phyloP scores from a whole-genome alignment of 1,139 yeast species.

The Trichomonascaceae sp. region DNA sequence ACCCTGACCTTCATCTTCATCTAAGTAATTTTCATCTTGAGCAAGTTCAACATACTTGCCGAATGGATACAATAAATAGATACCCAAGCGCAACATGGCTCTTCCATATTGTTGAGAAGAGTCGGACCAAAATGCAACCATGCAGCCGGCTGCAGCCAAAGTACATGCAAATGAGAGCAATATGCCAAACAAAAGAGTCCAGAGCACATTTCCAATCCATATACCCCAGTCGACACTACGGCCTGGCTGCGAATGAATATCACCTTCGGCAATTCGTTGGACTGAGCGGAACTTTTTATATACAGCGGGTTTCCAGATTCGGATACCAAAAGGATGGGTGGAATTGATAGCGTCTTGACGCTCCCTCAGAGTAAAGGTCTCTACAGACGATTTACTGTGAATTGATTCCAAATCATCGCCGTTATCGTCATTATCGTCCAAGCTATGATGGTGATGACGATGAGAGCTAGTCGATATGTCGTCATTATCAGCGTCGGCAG shows the following conservation, averaged over 20 bases:
- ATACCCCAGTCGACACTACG: constrained; percentile 57
- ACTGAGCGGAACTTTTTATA: constrained; percentile 91
- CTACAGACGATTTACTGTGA: constrained; percentile 44
- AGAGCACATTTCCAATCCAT: constrained; percentile 61
- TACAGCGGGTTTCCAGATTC: constrained; percentile 97
- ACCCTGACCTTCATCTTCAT: constrained; percentile 88
- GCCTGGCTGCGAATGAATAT: constrained; percentile 73
- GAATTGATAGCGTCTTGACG: constrained; percentile 94
- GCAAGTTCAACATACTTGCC: constrained; percentile 80
- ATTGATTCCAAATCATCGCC: constrained; percentile 40
- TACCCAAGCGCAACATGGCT: constrained; percentile 57
- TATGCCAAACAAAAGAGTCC: constrained; percentile 72
- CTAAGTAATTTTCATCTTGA: constrained; percentile 71
- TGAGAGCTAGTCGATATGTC: constrained; percentile 13
- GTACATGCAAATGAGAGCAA: constrained; percentile 53
- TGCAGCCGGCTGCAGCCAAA: constrained; percentile 43
- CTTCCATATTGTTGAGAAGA: constrained; percentile 53
- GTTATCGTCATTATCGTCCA: constrained; percentile 18
- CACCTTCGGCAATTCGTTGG: constrained; percentile 85
- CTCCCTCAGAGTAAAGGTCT: constrained; percentile 83
- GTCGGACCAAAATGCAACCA: constrained; percentile 31
- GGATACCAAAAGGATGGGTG: constrained; percentile 96
- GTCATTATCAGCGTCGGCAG: constrained; percentile 11
- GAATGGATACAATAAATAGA: constrained; percentile 74
- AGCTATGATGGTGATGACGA: background rate